Evolutionary conservation across 768 basidiomycete genomes (phyloP), one percentile per base, ranked within the genome.

Genomic region (Pleurotus eryngii): DNA sequence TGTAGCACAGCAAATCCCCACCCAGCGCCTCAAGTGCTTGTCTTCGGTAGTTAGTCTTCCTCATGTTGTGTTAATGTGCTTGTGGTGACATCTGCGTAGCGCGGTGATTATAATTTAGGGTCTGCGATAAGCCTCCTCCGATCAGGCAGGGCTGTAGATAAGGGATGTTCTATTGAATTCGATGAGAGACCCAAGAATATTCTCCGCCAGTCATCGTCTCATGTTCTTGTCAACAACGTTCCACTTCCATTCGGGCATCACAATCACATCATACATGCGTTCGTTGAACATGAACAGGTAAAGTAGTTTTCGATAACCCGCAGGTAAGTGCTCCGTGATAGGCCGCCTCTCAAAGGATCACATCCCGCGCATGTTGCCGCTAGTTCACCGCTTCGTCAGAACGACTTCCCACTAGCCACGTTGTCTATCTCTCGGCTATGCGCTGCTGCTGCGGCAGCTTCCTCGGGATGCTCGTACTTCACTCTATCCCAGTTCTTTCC

Each of bases 1-100:
- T 60, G 56, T 57, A 61, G 60, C 51, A 50, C 63, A 61, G 50
- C 48, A 43, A 56, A 57, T 54, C 48, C 55, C 57, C 62, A 63
- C 8, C 63, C 61, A 67, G 70, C 71, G 65, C 73, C 73, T 72
- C 74, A 77, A 80, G 77, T 74, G 76, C 76, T 79, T 75, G 65
- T 66, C 70, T 72, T 67, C 58, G 66, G 63, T 68, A 60, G 60
- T 57, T 61, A 60, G 56, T 63, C 55, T 35, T 55, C 42, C 30
- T 20, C 22, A 26, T 56, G 17, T 18, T 14, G 2, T 46, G 55
- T 40, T 18, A 22, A 20, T 57, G 17, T 46, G 24, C 22, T 45
- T 48, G 46, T 15, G 22, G n/a, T 48, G 46, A 24, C 46, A 20
- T 26, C 24, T 15, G 14, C 8, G 22, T 48, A 8, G 46, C 15